Conservation (phyloP, 306 rosid genomes). For the Carpinus viminea region DNA sequence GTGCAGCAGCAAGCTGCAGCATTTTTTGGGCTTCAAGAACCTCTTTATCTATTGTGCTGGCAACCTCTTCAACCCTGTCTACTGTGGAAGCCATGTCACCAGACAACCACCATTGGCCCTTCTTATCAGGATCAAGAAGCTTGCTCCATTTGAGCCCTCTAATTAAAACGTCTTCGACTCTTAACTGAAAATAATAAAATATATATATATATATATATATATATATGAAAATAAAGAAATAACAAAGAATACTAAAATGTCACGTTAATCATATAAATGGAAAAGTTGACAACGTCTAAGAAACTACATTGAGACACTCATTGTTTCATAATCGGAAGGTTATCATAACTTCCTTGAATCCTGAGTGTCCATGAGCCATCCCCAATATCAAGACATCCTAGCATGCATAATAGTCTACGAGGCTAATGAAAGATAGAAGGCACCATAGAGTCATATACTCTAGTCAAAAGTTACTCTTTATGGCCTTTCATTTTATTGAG, state of each 20-base stretch:
- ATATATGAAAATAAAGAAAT: slow-evolving; percentile 12
- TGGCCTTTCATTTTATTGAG: no score
- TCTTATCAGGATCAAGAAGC: slow-evolving; percentile 79
- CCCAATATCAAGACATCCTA: not conserved
- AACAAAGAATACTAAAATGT: not conserved
- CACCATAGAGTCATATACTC: no score
- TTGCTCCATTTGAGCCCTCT: slow-evolving; percentile 88
- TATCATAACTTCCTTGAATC: not conserved
- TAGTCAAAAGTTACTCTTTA: no score
- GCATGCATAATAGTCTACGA: not conserved
- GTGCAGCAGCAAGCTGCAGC: slow-evolving; percentile 88
- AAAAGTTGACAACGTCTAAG: not conserved
- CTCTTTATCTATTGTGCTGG: slow-evolving; percentile 79
- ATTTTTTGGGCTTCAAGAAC: slow-evolving; percentile 75
- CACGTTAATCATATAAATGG: slow-evolving; percentile 14
- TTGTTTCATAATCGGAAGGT: not conserved
- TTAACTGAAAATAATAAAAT: slow-evolving; percentile 53
- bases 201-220: not conserved
- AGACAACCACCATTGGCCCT: slow-evolving; percentile 93
- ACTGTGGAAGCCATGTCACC: slow-evolving; percentile 53
- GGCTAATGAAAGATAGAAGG: no score
- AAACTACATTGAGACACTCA: not conserved
- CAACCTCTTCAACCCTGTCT: slow-evolving; percentile 62
- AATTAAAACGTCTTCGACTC: slow-evolving; percentile 60
- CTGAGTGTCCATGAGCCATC: not conserved